Evolutionary conservation across 1,139 yeast genomes (phyloP).

Genomic region (Diutina pseudorugosa): DNA sequence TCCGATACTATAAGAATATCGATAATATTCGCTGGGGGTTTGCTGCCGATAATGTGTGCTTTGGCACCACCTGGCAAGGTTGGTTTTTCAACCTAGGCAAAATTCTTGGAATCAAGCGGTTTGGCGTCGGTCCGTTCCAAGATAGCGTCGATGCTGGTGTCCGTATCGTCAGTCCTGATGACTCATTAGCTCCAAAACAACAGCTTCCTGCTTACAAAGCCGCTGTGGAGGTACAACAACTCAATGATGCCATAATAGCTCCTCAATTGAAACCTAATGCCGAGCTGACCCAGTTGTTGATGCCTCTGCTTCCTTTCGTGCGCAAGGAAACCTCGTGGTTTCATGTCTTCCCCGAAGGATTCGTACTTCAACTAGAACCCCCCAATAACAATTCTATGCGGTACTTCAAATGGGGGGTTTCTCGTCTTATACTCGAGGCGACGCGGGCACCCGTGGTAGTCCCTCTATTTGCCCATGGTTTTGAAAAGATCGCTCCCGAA

Average conservation of each 20-base stretch:
- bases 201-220: constrained; percentile 8
- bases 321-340: constrained; percentile 73
- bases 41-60: constrained; percentile 88
- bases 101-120: constrained; percentile 71
- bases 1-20: constrained; percentile 49
- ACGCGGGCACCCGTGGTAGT: constrained; percentile 76
- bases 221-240: constrained; percentile 18
- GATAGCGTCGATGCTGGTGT: constrained; percentile 86
- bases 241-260: constrained; percentile 8
- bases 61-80: constrained; percentile 39
- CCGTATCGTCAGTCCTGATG: constrained; percentile 69
- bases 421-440: constrained; percentile 72
- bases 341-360: constrained; percentile 92
- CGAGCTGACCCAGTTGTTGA: constrained; percentile 19
- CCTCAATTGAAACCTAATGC: constrained; percentile 17
- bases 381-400: constrained; percentile 81
- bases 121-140: constrained; percentile 91
- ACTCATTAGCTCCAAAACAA: constrained; percentile 47
- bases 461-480: constrained; percentile 83
- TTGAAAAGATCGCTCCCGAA: constrained; percentile 84
- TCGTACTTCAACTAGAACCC: constrained; percentile 72
- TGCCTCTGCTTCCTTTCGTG: constrained; percentile 34
- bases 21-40: constrained; percentile 84
- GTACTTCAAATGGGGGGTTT: constrained; percentile 92
- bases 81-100: constrained; percentile 81